A percentile compares a stretch with the other conserved stretches of the same genome.
Evolutionary conservation across 768 basidiomycete genomes (phyloP).

Genomic region (Hortiboletus campestris): DNA sequence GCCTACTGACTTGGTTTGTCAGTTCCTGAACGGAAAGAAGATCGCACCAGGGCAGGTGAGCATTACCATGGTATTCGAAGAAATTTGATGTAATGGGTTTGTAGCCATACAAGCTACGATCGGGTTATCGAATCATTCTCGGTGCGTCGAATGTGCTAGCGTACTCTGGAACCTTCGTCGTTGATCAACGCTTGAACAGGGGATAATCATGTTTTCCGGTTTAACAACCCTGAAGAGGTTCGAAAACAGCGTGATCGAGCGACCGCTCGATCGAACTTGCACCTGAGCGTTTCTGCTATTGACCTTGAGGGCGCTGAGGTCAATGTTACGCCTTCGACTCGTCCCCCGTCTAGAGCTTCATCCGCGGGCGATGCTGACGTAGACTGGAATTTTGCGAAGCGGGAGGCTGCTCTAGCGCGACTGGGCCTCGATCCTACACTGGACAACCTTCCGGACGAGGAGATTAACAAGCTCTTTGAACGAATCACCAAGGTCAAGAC

Average conservation of each 20-base stretch:
- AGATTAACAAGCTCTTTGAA: conserved; percentile 90
- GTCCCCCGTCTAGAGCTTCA: conserved; percentile 78
- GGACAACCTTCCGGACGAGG: conserved; percentile 91
- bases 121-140: conserved; percentile 95
- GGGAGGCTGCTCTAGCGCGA: conserved; percentile 87
- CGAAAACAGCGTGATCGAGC: conserved; percentile 87
- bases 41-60: conserved; percentile 72
- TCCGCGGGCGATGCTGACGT: conserved; percentile 68
- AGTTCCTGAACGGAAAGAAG: conserved; percentile 96
- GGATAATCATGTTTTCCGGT: conserved; percentile 96
- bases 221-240: conserved; percentile 94
- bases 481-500: conserved; percentile 92
- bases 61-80: conserved; percentile 1
- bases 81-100: conserved; percentile 12
- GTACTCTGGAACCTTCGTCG: background rate
- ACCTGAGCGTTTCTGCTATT: conserved; percentile 59
- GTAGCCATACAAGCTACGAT: conserved; percentile 79
- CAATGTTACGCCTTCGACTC: conserved; percentile 46
- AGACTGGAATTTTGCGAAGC: conserved; percentile 97
- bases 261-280: conserved; percentile 66
- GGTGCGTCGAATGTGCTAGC: conserved; percentile 45
- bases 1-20: conserved; percentile 12
- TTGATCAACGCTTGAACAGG: conserved; percentile 44
- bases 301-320: conserved; percentile 57
- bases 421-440: conserved; percentile 86